These are phyloP conservation scores for Botrytis medusae DNA, from an alignment of 2,329 filamentous ascomycete genomes.

Conservation along the genomic window DNA sequence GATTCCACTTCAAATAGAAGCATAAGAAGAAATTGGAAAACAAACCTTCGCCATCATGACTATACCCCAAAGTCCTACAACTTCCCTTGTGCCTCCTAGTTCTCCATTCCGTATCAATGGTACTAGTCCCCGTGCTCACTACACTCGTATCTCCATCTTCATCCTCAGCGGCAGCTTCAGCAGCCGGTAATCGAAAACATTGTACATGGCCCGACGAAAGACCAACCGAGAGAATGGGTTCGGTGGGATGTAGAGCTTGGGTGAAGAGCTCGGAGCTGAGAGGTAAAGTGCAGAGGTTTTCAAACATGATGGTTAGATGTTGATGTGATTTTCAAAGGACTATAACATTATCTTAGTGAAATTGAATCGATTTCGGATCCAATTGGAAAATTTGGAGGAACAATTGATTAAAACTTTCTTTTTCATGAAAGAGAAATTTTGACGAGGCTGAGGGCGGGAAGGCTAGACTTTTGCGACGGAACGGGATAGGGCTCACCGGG, in stretches of 20 bases:
- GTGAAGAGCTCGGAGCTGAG: constrained; percentile 84
- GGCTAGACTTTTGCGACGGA: not conserved
- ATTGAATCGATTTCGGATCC: not conserved
- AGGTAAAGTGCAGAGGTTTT: constrained; percentile 87
- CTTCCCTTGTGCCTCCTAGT: constrained; percentile 92
- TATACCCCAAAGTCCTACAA: constrained; percentile 79
- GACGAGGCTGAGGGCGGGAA: constrained; percentile 14
- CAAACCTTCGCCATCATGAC: constrained; percentile 70
- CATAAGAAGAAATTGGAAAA: constrained; percentile 39
- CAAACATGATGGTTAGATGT: constrained; percentile 42
- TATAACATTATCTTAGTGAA: constrained; percentile 1
- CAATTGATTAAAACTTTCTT: not conserved
- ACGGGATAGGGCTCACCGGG: constrained; percentile 4
- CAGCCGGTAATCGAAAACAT: constrained; percentile 69
- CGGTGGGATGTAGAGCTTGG: constrained; percentile 79
- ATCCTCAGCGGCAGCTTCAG: constrained; percentile 51
- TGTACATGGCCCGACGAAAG: constrained; percentile 83
- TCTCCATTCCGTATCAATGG: constrained; percentile 81
- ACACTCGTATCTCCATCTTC: constrained; percentile 51
- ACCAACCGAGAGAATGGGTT: constrained; percentile 83
- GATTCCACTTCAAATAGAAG: not conserved
- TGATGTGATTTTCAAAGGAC: not conserved
- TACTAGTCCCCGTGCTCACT: constrained; percentile 63
- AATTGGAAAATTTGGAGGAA: not conserved
- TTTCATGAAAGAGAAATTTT: constrained; percentile 18